These are phyloP conservation scores for Rhizopus arrhizus DNA, from an alignment of 371 early-diverging fungal genomes.

Conservation along the genomic window DNA sequence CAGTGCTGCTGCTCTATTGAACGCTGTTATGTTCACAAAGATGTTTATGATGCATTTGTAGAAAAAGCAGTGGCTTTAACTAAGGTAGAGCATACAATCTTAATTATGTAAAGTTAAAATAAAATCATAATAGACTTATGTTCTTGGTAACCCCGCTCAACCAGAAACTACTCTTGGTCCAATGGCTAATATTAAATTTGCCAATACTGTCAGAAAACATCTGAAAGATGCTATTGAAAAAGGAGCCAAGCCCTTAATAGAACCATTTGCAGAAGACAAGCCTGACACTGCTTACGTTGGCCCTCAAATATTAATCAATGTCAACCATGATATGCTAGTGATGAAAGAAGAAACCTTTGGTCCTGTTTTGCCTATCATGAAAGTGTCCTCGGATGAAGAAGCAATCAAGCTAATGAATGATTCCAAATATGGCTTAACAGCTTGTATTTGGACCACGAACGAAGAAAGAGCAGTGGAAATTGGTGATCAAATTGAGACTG, in stretches of 20 bases:
- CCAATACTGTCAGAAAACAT: constrained; percentile 71
- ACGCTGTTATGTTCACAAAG: constrained; percentile 81
- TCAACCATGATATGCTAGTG: constrained; percentile 73
- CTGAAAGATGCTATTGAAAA: constrained; percentile 72
- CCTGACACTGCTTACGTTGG: constrained; percentile 63
- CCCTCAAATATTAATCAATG: constrained; percentile 76
- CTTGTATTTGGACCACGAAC: constrained; percentile 80
- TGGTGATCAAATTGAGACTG: constrained; percentile 74
- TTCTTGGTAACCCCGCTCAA: constrained; percentile 71
- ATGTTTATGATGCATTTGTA: constrained; percentile 75
- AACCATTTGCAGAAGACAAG: constrained; percentile 68
- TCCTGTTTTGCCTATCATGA: constrained; percentile 80
- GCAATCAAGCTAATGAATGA: constrained; percentile 83
- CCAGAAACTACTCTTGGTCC: constrained; percentile 77
- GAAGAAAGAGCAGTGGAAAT: constrained; percentile 61
- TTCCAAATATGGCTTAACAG: constrained; percentile 81
- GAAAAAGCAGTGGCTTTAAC: constrained; percentile 66
- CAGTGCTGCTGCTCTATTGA: constrained; percentile 86
- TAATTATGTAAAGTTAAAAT: too few relatives aligned
- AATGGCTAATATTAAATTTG: constrained; percentile 72
- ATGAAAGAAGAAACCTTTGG: constrained; percentile 91
- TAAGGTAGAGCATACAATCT: constrained; percentile 39
- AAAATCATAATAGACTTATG: constrained; percentile 31
- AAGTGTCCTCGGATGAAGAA: constrained; percentile 73
- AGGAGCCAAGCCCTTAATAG: constrained; percentile 72